Conservation (phyloP, 2,329 filamentous ascomycete genomes). For the Gaeumannomyces sp. region DNA sequence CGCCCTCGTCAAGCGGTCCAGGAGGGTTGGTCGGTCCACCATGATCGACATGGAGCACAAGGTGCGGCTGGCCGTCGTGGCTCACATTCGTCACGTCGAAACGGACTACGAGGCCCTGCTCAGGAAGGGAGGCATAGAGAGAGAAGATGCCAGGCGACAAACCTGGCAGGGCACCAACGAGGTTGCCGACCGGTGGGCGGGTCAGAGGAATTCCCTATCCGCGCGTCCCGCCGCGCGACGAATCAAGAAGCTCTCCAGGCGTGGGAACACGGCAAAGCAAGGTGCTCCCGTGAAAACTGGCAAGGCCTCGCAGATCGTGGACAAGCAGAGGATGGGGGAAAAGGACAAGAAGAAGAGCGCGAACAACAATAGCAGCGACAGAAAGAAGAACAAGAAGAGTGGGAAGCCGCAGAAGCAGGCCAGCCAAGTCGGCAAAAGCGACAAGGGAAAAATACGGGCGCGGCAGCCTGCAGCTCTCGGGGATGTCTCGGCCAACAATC, state of each 20-base stretch:
- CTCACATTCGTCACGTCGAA: slow-evolving; percentile 41
- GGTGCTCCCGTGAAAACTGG: background rate
- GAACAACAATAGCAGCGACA: background rate
- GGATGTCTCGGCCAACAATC: background rate
- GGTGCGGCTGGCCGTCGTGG: slow-evolving; percentile 39
- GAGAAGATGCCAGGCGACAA: background rate
- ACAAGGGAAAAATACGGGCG: background rate
- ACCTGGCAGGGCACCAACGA: background rate
- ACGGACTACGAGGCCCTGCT: slow-evolving; percentile 40
- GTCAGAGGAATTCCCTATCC: background rate
- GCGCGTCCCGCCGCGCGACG: background rate
- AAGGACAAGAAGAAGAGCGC: background rate
- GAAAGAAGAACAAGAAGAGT: background rate
- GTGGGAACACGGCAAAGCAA: background rate
- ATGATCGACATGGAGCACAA: slow-evolving; percentile 31
- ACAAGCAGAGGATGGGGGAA: background rate
- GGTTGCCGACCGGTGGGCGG: slow-evolving; percentile 6
- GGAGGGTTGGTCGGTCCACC: slow-evolving; percentile 40
- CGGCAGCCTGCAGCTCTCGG: background rate
- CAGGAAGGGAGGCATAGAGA: background rate
- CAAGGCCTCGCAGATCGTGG: background rate
- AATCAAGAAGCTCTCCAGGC: background rate
- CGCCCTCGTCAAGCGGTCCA: slow-evolving; percentile 37
- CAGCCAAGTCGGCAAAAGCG: background rate
- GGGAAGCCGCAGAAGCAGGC: background rate